Conservation (phyloP, 345 rosid genomes). For the Rhizophora mangle region DNA sequence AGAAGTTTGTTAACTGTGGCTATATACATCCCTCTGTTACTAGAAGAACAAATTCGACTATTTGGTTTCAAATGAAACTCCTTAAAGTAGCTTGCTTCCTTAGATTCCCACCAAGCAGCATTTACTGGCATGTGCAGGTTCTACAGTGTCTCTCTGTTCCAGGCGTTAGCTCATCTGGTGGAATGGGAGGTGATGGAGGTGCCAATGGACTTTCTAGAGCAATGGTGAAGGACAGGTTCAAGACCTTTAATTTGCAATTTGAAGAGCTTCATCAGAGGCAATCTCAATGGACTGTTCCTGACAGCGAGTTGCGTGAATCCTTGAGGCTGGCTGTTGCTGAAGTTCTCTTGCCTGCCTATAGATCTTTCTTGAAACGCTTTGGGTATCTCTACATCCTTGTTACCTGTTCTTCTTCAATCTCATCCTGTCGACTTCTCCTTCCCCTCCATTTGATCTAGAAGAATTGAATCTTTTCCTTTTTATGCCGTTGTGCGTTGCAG, state of each 20-base stretch:
- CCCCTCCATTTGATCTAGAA: background rate
- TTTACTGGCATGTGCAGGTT: constrained; percentile 51
- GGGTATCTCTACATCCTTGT: constrained; percentile 39
- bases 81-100: background rate
- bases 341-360: constrained; percentile 88
- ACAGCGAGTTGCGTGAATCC: constrained; percentile 89
- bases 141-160: constrained; percentile 87
- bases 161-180: constrained; percentile 28
- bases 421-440: background rate
- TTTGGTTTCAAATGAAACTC: background rate
- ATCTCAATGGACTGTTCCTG: constrained; percentile 97
- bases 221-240: constrained; percentile 80
- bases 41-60: background rate
- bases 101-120: constrained; percentile 11
- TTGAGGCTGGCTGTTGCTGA: constrained; percentile 95
- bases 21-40: background rate
- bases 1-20: background rate
- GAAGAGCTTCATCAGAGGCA: constrained; percentile 94
- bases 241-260: constrained; percentile 77
- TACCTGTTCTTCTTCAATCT: background rate
- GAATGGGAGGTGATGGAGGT: constrained; percentile 26
- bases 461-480: background rate
- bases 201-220: constrained; percentile 62
- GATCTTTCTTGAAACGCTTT: constrained; percentile 86
- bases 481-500: constrained; percentile 29